phyloP scores from a whole-genome alignment of 1,284 basidiomycete genomes.

The Athelia psychrophila region DNA sequence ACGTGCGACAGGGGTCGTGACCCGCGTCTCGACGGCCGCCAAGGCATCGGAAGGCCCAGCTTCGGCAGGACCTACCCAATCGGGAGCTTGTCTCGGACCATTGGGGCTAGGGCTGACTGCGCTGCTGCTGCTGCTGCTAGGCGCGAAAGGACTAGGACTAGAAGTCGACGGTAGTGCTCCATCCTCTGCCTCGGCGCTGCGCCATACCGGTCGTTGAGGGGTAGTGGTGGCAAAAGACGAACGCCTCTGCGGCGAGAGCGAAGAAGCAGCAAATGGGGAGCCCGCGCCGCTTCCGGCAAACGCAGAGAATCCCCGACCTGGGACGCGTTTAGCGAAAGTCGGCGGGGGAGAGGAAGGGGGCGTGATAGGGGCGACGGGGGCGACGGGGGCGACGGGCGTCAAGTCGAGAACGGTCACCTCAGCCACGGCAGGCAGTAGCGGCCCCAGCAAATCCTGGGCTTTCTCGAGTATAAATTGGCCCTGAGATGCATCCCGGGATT shows the following conservation, averaged over 20 bases:
- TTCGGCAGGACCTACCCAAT: background rate
- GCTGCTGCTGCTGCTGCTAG: background rate
- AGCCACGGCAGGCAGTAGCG: too few species aligned
- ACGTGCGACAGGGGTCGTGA: background rate
- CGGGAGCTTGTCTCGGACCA: background rate
- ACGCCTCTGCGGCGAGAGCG: background rate
- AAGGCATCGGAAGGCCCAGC: background rate
- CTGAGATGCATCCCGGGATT: too few species aligned
- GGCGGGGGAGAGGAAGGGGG: slow-evolving; percentile 7
- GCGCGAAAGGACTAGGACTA: background rate
- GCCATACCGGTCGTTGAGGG: background rate
- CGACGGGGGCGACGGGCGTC: too few species aligned
- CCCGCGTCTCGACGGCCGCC: background rate
- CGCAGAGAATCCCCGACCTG: slow-evolving; percentile 38
- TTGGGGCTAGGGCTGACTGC: background rate
- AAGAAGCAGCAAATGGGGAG: slow-evolving; percentile 34
- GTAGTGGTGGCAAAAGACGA: background rate
- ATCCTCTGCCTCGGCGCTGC: too few species aligned
- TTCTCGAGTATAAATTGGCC: too few species aligned
- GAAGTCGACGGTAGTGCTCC: background rate
- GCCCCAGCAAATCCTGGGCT: too few species aligned
- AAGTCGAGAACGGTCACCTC: too few species aligned
- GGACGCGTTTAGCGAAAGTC: slow-evolving; percentile 2
- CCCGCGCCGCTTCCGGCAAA: slow-evolving; percentile 40
- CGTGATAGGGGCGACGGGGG: slow-evolving; percentile 10